A percentile compares a stretch with the other conserved stretches of the same genome.
Conservation (phyloP, 352 stramenopile species). For the Globisporangium orthogonon region DNA sequence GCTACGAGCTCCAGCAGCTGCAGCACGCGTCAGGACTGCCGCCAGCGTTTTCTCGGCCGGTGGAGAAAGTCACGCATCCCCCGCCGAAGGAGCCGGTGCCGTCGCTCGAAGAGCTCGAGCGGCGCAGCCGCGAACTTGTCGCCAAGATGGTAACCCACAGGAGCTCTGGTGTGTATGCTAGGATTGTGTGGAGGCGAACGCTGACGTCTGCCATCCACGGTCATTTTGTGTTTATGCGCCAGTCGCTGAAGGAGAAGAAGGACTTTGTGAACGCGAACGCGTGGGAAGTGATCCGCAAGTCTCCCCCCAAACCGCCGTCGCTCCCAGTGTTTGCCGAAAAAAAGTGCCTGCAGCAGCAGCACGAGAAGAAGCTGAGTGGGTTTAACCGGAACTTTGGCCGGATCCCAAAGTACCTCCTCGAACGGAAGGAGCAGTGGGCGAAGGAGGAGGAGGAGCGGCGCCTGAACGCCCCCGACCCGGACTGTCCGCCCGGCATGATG, state of each 20-base stretch:
- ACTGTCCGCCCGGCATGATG: constrained; percentile 85
- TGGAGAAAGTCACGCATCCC: constrained; percentile 1
- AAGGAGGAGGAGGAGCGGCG: constrained; percentile 77
- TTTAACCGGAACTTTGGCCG: constrained; percentile 43
- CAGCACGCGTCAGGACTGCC: constrained; percentile 1
- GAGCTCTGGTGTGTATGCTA: too few species aligned
- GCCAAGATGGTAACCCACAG: constrained; percentile 19
- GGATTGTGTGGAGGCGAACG: too few species aligned
- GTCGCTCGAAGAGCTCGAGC: constrained; percentile 40
- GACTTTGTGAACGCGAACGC: constrained; percentile 73
- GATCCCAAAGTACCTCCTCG: constrained; percentile 62
- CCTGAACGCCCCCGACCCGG: constrained; percentile 66
- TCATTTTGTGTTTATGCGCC: neutral
- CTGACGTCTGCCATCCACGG: too few species aligned
- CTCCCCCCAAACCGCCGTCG: constrained; percentile 14
- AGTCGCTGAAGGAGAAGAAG: constrained; percentile 52
- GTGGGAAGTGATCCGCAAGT: constrained; percentile 68
- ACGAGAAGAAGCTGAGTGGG: constrained; percentile 1
- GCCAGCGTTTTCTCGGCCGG: constrained; percentile 8
- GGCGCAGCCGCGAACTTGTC: constrained; percentile 26
- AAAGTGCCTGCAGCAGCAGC: neutral
- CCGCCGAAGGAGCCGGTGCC: constrained; percentile 40
- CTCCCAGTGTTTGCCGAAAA: neutral
- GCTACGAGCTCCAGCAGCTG: constrained; percentile 5
- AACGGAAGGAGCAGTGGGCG: constrained; percentile 76